Conservation (phyloP, 345 rosid species). For the Salix arbutifolia region DNA sequence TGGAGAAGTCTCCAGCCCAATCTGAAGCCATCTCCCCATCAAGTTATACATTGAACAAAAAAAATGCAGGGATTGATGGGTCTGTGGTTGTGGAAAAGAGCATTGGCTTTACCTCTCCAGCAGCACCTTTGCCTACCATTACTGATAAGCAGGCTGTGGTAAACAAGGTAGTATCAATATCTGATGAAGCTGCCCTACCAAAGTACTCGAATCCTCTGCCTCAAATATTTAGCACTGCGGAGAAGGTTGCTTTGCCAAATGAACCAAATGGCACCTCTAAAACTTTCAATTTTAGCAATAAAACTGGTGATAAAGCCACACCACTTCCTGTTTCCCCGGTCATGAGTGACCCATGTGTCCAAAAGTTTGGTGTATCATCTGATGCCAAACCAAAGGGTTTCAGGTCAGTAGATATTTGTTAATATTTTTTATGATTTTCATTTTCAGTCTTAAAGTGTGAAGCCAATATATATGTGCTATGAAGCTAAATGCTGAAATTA, state of each 20-base stretch:
- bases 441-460: not conserved
- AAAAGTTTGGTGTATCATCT: constrained; percentile 20
- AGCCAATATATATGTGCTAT: not conserved
- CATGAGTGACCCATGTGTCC: constrained; percentile 25
- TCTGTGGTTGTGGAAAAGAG: constrained; percentile 35
- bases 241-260: constrained; percentile 28
- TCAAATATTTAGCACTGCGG: constrained; percentile 24
- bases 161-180: constrained; percentile 23
- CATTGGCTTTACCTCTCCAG: constrained; percentile 19
- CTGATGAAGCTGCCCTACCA: constrained; percentile 20
- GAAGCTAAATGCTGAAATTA: not conserved
- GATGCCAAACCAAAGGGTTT: constrained; percentile 28
- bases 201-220: constrained; percentile 25
- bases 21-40: constrained; percentile 34
- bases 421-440: not conserved
- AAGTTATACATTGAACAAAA: constrained; percentile 30
- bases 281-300: constrained; percentile 14
- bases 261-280: constrained; percentile 28
- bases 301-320: constrained; percentile 25
- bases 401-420: constrained; percentile 35
- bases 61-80: constrained; percentile 33
- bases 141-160: constrained; percentile 32
- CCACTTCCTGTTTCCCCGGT: constrained; percentile 11
- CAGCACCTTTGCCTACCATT: constrained; percentile 23
- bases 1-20: constrained; percentile 28